phyloP scores from a whole-genome alignment of 495 filamentous ascomycete species.

The Gamarada debralockiae region DNA sequence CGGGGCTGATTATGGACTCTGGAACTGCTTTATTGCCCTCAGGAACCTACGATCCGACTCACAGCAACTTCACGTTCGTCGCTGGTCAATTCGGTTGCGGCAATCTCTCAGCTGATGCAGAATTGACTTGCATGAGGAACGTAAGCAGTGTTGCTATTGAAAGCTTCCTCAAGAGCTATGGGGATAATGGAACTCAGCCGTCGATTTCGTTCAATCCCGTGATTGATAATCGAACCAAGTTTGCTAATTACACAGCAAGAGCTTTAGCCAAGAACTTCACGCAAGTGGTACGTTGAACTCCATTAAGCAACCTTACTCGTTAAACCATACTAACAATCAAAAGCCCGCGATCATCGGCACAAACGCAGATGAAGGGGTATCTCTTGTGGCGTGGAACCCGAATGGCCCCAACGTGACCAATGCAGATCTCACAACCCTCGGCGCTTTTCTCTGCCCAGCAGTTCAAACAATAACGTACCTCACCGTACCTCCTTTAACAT shows the following conservation, averaged over 20 bases:
- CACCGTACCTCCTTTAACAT: too few species aligned
- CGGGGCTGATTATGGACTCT: slow-evolving; percentile 41
- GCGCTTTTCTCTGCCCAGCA: slow-evolving; percentile 10
- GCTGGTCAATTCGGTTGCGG: slow-evolving; percentile 41
- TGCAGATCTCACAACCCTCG: slow-evolving; percentile 12
- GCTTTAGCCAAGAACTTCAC: slow-evolving; percentile 15
- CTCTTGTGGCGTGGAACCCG: slow-evolving; percentile 28
- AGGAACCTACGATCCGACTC: slow-evolving; percentile 26
- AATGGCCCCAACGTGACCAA: slow-evolving; percentile 27
- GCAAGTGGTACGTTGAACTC: slow-evolving; percentile 7
- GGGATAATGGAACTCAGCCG: slow-evolving; percentile 30
- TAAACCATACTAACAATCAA: background rate
- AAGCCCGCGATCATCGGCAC: slow-evolving; percentile 37
- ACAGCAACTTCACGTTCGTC: slow-evolving; percentile 37
- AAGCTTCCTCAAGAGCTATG: slow-evolving; percentile 35
- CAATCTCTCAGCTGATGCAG: slow-evolving; percentile 30
- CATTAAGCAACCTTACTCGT: background rate
- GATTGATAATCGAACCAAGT: slow-evolving; percentile 37
- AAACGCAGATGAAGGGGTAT: slow-evolving; percentile 38
- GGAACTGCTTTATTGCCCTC: slow-evolving; percentile 36
- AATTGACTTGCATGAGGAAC: slow-evolving; percentile 44
- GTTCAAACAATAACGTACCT: slow-evolving; percentile 7
- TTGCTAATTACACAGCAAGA: slow-evolving; percentile 40
- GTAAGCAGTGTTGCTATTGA: slow-evolving; percentile 35
- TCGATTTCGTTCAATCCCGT: slow-evolving; percentile 36